Evolutionary conservation across 495 filamentous ascomycete species (phyloP).

Genomic region (Neurospora tetrasperma): DNA sequence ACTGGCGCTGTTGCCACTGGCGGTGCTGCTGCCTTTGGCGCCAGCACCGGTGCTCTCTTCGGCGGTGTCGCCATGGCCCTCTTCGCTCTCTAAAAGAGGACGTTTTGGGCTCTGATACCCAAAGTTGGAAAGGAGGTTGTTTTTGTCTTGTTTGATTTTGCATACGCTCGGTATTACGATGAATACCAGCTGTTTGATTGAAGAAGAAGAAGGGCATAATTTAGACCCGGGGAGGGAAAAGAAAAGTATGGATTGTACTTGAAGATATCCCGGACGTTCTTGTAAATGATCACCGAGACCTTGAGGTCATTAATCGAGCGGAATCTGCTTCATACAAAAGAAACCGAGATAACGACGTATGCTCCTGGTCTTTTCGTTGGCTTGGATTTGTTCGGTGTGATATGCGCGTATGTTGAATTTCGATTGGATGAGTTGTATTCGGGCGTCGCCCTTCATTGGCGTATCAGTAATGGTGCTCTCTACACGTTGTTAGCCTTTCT

Average conservation of each 20-base stretch:
- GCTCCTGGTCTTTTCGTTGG: background rate
- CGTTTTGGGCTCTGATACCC: background rate
- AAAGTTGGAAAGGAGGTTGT: background rate
- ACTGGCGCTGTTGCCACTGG: constrained; percentile 15
- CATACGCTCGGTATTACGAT: background rate
- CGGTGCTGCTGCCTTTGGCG: constrained; percentile 22
- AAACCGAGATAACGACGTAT: background rate
- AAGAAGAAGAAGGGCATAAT: background rate
- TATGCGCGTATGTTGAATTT: background rate
- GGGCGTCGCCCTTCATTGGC: background rate
- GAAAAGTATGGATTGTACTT: background rate
- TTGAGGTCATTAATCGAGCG: background rate
- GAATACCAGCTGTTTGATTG: background rate
- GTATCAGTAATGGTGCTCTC: background rate
- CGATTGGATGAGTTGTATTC: background rate
- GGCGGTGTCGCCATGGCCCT: constrained; percentile 32
- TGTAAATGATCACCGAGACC: background rate
- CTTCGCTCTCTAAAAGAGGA: constrained; percentile 29
- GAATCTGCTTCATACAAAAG: background rate
- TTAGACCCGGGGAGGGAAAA: background rate
- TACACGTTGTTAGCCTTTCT: background rate
- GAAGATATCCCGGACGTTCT: background rate
- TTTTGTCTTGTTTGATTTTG: background rate
- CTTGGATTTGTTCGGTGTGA: background rate
- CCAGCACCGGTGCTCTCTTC: constrained; percentile 28